Conservation (phyloP, 352 stramenopile species). For the Pythium phragmitis region DNA sequence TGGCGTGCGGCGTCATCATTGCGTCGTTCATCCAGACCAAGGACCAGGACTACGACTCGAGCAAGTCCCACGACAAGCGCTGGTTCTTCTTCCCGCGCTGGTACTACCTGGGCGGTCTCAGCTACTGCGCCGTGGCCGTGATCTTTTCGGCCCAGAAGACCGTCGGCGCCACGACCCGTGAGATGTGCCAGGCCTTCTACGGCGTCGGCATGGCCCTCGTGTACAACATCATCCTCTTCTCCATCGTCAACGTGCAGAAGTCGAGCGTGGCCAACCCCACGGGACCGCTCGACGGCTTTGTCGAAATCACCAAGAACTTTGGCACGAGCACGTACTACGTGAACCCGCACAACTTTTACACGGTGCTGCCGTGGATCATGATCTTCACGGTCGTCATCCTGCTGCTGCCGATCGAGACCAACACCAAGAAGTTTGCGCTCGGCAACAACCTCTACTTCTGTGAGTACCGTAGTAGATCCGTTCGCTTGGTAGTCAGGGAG, state of each 20-base stretch:
- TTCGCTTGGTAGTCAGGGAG: not conserved
- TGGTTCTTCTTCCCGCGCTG: conserved; percentile 52
- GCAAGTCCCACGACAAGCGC: conserved; percentile 22
- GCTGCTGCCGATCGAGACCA: conserved; percentile 56
- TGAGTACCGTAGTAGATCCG: conserved; percentile 16
- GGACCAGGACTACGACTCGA: conserved; percentile 16
- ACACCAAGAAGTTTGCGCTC: conserved; percentile 77
- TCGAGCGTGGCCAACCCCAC: conserved; percentile 34
- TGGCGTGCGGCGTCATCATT: conserved; percentile 56
- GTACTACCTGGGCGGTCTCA: conserved; percentile 67
- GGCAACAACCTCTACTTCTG: conserved; percentile 79
- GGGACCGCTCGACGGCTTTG: conserved; percentile 37
- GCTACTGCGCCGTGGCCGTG: conserved; percentile 62
- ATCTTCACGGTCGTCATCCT: conserved; percentile 66
- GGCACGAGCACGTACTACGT: conserved; percentile 55
- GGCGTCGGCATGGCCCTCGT: conserved; percentile 66
- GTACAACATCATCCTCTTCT: conserved; percentile 73
- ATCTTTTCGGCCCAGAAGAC: conserved; percentile 64
- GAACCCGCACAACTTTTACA: conserved; percentile 57
- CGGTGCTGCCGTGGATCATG: conserved; percentile 54
- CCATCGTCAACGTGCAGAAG: conserved; percentile 48
- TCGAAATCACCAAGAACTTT: conserved; percentile 61
- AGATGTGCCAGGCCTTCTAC: conserved; percentile 72
- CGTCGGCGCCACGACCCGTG: conserved; percentile 54
- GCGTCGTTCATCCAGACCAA: conserved; percentile 54